Conservation (phyloP, 192 early-diverging fungal genomes). For the Umbelopsis ramanniana region DNA sequence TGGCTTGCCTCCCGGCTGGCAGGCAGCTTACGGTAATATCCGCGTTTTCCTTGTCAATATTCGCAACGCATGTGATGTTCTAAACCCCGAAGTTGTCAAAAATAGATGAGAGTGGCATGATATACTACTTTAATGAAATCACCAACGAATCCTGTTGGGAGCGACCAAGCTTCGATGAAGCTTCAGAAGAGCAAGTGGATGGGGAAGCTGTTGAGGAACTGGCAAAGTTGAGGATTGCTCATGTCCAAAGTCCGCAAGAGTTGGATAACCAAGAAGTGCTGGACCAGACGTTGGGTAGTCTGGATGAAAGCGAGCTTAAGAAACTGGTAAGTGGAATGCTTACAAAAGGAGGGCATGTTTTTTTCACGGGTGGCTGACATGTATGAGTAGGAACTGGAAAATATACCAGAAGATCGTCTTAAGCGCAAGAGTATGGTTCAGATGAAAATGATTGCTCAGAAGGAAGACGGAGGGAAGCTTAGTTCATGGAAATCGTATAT, state of each 20-base stretch:
- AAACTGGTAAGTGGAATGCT: conserved; percentile 29
- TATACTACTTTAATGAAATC: conserved; percentile 58
- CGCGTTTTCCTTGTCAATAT: neutral
- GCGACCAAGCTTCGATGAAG: conserved; percentile 30
- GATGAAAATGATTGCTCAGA: conserved; percentile 50
- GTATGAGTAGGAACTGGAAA: conserved; percentile 43
- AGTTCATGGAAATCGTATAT: conserved; percentile 45
- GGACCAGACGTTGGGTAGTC: neutral
- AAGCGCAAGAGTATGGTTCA: conserved; percentile 48
- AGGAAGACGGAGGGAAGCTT: conserved; percentile 35
- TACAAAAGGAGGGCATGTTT: neutral
- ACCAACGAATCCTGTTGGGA: conserved; percentile 59
- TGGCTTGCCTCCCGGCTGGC: conserved; percentile 48
- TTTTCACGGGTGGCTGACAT: neutral
- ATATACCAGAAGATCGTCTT: conserved; percentile 42
- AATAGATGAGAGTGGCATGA: conserved; percentile 49
- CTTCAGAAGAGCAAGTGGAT: neutral
- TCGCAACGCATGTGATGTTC: neutral
- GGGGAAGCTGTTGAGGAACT: conserved; percentile 32
- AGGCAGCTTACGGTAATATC: conserved; percentile 45
- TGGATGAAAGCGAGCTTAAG: conserved; percentile 29
- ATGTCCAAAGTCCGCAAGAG: neutral
- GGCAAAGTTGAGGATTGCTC: conserved; percentile 26
- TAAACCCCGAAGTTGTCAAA: neutral
- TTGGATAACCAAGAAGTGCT: conserved; percentile 13